phyloP scores from a whole-genome alignment of 306 rosid species.

The Sophora flavescens region DNA sequence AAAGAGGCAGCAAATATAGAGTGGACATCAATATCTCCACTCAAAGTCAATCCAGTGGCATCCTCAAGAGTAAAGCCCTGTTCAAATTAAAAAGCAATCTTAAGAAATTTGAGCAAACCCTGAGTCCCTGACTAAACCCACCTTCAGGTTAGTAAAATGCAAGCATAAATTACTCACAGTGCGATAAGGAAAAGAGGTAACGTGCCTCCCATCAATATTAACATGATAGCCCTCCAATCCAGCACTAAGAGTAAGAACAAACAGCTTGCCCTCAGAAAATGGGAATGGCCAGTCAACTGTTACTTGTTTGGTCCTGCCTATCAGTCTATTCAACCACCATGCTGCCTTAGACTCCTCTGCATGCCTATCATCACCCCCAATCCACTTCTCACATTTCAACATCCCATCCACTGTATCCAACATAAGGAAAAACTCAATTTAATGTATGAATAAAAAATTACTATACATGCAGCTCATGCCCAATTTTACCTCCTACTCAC shows the following conservation, averaged over 20 bases:
- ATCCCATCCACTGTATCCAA: conserved; percentile 83
- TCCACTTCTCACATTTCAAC: conserved; percentile 98
- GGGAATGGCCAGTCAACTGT: conserved; percentile 92
- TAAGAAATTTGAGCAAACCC: conserved; percentile 34
- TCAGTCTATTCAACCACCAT: conserved; percentile 89
- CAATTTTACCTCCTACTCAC: not conserved
- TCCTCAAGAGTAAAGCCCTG: conserved; percentile 98
- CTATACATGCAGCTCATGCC: not conserved
- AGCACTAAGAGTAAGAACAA: conserved; percentile 91
- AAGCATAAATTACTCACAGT: conserved; percentile 69
- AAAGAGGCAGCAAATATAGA: conserved; percentile 86
- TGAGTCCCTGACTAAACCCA: not conserved
- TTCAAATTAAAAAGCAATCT: conserved; percentile 23
- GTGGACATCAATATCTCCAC: conserved; percentile 77
- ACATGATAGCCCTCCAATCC: conserved; percentile 97
- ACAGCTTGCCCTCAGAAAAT: conserved; percentile 76
- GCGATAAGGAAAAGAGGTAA: conserved; percentile 90
- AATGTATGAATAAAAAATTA: conserved; percentile 13
- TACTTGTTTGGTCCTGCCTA: conserved; percentile 81
- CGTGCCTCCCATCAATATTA: conserved; percentile 93
- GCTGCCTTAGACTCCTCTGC: conserved; percentile 71
- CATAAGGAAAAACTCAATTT: conserved; percentile 52
- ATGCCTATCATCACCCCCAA: conserved; percentile 63
- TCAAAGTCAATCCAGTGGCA: conserved; percentile 83
- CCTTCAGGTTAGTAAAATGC: conserved; percentile 24